Base-by-base conservation (phyloP, 257 asterid species). In the Lithospermum erythrorhizon region DNA sequence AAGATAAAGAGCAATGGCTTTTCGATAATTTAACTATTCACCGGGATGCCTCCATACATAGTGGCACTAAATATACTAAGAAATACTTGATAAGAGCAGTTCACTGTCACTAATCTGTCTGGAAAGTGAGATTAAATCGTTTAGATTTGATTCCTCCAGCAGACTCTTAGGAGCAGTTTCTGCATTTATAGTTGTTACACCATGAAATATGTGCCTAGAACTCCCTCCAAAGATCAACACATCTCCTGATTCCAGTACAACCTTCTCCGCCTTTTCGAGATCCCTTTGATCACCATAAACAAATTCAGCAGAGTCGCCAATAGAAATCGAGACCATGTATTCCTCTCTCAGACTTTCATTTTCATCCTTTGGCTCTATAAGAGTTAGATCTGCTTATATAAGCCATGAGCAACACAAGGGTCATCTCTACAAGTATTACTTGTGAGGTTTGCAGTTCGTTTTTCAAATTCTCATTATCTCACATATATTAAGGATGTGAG, bases 361-460 rank as follows among this genome's bases (percentile, higher is more conserved):
- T 76, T 88, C 96, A 70, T 83, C 90, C 77, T 80, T 88, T n/a
- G n/a, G 63, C 86, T 95, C 96, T 87, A 79, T 61, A 74, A 14
- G 5, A 11, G n/a, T n/a, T n/a, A n/a, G n/a, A n/a, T n/a, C n/a
- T n/a, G n/a, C n/a, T n/a, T n/a, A n/a, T 1, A 18, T 41, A 2
- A 41, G 49, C 2, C 14, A 14, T 8, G 47, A 35, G 47, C 47
- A 35, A 35, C 11, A 35, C 47, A 35, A 6, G 11, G 3, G 8
- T 9, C 8, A 15, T 9, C 48, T 37, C 48, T 37, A 37, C 14
- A 11, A 10, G 48, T 37, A 9, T 15, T 9, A 37, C 41, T 2
- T 32, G 15, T 9, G 48, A 37, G 48, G 3, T 37, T 37, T 37
- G 48, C 9, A 30, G 1, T 30, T 30, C 6, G 37, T 30, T 30